Percentiles rank a stretch among this genome's conserved stretches.
Evolutionary conservation across 2,329 filamentous ascomycete species (phyloP).

Genomic region (Hypoxylon sp.): DNA sequence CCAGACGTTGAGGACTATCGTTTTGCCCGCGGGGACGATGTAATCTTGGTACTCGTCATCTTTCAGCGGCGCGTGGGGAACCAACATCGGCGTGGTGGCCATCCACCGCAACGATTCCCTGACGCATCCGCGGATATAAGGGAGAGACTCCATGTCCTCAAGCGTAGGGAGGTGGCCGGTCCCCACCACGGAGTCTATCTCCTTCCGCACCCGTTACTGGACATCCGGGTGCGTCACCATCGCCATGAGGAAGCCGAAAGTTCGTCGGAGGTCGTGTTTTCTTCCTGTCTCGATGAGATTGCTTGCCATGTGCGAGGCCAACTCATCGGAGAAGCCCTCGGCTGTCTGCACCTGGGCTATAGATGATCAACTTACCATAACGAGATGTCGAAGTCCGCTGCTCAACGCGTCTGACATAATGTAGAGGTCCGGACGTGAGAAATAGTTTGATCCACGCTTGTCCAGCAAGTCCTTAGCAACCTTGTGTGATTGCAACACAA

Average conservation of each 20-base stretch:
- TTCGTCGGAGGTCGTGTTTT: conserved; percentile 9
- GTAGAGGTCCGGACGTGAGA: conserved; percentile 57
- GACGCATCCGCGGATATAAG: conserved; percentile 58
- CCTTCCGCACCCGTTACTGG: conserved; percentile 11
- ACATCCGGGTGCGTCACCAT: conserved; percentile 10
- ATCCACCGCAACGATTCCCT: conserved; percentile 61
- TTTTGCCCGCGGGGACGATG: conserved; percentile 56
- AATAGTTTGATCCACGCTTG: conserved; percentile 62
- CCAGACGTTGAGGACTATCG: conserved; percentile 57
- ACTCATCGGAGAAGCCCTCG: conserved; percentile 7
- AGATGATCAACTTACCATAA: conserved; percentile 10
- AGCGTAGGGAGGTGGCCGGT: conserved; percentile 56
- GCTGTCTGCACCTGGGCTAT: neutral
- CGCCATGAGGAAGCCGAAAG: conserved; percentile 11
- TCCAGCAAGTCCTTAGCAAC: conserved; percentile 65
- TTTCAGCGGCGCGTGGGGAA: conserved; percentile 53
- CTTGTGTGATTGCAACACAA: conserved; percentile 59
- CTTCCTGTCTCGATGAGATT: conserved; percentile 4
- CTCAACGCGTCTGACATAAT: conserved; percentile 54
- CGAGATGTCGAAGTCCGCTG: conserved; percentile 7
- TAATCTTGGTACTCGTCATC: conserved; percentile 54
- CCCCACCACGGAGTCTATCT: conserved; percentile 58
- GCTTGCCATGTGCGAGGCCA: conserved; percentile 11
- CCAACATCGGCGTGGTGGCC: conserved; percentile 51
- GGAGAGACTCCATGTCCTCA: conserved; percentile 56